Conservation (phyloP, 2,329 filamentous ascomycete species). For the Aspergillus intermedius region DNA sequence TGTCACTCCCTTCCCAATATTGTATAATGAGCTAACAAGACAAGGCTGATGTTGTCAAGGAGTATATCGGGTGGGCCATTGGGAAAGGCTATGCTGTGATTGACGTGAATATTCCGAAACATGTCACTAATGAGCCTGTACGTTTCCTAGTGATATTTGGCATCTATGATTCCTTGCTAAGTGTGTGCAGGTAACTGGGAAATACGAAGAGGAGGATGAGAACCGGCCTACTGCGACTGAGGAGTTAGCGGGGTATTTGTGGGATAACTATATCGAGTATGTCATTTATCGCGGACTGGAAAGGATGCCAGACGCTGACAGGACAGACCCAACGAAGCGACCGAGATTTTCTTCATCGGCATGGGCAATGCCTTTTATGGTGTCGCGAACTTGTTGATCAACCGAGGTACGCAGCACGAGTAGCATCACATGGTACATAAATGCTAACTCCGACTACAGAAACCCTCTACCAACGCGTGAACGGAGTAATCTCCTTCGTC, state of each 20-base stretch:
- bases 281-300: slow-evolving; percentile 10
- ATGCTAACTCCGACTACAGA: slow-evolving; percentile 28
- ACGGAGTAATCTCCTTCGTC: slow-evolving; percentile 74
- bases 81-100: slow-evolving; percentile 74
- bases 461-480: slow-evolving; percentile 59
- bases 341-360: slow-evolving; percentile 77
- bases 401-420: slow-evolving; percentile 53
- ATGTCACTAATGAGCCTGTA: slow-evolving; percentile 61
- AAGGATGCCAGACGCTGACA: slow-evolving; percentile 4
- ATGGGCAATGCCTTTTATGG: slow-evolving; percentile 84
- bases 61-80: slow-evolving; percentile 78
- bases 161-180: slow-evolving; percentile 15
- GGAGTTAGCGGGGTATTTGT: slow-evolving; percentile 76
- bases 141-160: slow-evolving; percentile 10
- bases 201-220: slow-evolving; percentile 42
- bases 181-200: slow-evolving; percentile 22
- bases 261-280: slow-evolving; percentile 92
- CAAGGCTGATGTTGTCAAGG: slow-evolving; percentile 72
- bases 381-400: slow-evolving; percentile 71
- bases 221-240: slow-evolving; percentile 53
- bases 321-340: slow-evolving; percentile 54
- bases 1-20: slow-evolving; percentile 32
- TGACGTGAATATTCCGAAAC: slow-evolving; percentile 82
- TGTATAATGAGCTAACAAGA: slow-evolving; percentile 18
- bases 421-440: neutral